Evolutionary conservation across 1,284 basidiomycete genomes (phyloP).

Genomic region (Ustilago xerochloae): DNA sequence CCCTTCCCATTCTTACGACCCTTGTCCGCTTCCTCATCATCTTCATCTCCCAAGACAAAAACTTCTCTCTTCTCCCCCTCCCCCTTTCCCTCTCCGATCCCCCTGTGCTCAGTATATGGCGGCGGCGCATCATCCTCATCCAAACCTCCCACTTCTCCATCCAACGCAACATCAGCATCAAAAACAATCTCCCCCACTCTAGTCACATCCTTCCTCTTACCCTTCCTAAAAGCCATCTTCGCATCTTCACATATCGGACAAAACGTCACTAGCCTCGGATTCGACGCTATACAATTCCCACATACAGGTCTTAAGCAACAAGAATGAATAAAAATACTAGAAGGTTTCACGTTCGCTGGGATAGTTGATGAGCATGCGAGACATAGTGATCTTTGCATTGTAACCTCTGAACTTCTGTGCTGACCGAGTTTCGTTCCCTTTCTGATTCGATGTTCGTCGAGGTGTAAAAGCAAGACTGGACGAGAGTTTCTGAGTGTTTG

Average conservation of each 20-base stretch:
- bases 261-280: constrained; percentile 44
- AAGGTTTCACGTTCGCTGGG: constrained; percentile 14
- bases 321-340: constrained; percentile 34
- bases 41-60: constrained; percentile 30
- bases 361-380: constrained; percentile 41
- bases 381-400: constrained; percentile 23
- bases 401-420: not conserved
- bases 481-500: no score
- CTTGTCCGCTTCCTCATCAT: not conserved
- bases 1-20: not conserved
- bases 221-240: constrained; percentile 39
- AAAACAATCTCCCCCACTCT: constrained; percentile 44
- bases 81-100: not conserved
- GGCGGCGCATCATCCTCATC: constrained; percentile 17
- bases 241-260: constrained; percentile 55
- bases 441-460: no score
- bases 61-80: not conserved
- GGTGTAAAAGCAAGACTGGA: no score
- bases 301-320: constrained; percentile 46
- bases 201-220: constrained; percentile 45
- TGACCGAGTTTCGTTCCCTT: no score
- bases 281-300: constrained; percentile 16
- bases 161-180: constrained; percentile 17
- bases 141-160: no score
- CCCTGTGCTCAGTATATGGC: constrained; percentile 16